These are phyloP conservation scores for Neurospora intermedia DNA, from an alignment of 495 filamentous ascomycete genomes.

Conservation along the genomic window DNA sequence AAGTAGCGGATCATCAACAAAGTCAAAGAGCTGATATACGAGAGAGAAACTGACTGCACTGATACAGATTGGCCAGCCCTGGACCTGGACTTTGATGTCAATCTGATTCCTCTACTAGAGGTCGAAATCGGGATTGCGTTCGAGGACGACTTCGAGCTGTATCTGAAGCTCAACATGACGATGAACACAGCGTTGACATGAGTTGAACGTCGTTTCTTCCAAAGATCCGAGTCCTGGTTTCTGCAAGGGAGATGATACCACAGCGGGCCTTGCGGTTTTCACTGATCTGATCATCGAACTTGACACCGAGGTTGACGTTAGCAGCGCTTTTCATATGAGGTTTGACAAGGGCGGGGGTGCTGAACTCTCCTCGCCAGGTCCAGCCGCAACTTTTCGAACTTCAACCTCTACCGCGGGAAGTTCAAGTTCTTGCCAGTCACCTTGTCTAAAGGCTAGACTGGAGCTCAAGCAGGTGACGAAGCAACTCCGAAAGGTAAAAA, in stretches of 20 bases:
- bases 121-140: slow-evolving; percentile 35
- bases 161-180: slow-evolving; percentile 37
- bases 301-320: slow-evolving; percentile 36
- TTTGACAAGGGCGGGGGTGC: slow-evolving; percentile 35
- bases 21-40: neutral
- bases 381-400: slow-evolving; percentile 29
- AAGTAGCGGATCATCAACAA: slow-evolving; percentile 4
- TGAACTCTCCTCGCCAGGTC: slow-evolving; percentile 30
- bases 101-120: slow-evolving; percentile 33
- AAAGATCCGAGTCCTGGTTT: slow-evolving; percentile 31
- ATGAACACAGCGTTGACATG: slow-evolving; percentile 33
- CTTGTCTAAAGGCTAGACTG: slow-evolving; percentile 30
- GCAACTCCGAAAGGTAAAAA: neutral
- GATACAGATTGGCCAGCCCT: slow-evolving; percentile 29
- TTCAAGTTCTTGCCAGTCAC: slow-evolving; percentile 29
- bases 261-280: slow-evolving; percentile 32
- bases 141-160: slow-evolving; percentile 38
- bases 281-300: slow-evolving; percentile 40
- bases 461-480: slow-evolving; percentile 11
- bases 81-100: slow-evolving; percentile 24
- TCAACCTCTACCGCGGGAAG: slow-evolving; percentile 36
- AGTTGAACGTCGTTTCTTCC: slow-evolving; percentile 37
- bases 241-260: slow-evolving; percentile 22
- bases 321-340: slow-evolving; percentile 41
- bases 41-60: slow-evolving; percentile 21